phyloP scores from a whole-genome alignment of 768 basidiomycete species.

The Phaffia tasmanica region DNA sequence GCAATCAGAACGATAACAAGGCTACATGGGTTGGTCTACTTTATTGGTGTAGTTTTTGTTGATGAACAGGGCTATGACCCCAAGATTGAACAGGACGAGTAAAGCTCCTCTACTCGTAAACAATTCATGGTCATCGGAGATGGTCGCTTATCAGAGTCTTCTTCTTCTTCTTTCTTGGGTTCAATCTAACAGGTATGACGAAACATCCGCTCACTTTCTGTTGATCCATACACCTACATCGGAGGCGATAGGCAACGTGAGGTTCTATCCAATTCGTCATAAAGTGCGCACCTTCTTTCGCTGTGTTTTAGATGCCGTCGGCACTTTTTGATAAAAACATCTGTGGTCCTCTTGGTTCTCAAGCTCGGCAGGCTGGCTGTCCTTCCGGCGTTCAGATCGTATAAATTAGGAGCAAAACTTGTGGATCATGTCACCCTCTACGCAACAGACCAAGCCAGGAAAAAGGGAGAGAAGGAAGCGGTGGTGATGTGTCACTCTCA shows the following conservation, averaged over 20 bases:
- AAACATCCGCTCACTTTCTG: conserved; percentile 36
- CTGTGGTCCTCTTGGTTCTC: conserved; percentile 37
- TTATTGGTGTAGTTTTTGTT: conserved; percentile 45
- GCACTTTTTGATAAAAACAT: background rate
- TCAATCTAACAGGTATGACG: conserved; percentile 59
- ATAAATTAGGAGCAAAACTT: conserved; percentile 56
- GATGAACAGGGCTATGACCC: conserved; percentile 60
- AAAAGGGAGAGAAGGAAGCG: conserved; percentile 11
- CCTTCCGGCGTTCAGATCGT: conserved; percentile 53
- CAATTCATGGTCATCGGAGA: background rate
- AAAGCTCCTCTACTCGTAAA: conserved; percentile 31
- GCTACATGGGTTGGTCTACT: background rate
- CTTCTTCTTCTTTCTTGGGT: conserved; percentile 9
- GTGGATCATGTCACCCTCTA: conserved; percentile 54
- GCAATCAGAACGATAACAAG: conserved; percentile 5
- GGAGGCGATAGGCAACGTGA: conserved; percentile 9
- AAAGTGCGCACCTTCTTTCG: conserved; percentile 8
- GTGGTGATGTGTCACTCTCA: conserved; percentile 18
- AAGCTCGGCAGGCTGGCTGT: conserved; percentile 51
- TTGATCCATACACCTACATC: conserved; percentile 32
- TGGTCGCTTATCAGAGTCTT: background rate
- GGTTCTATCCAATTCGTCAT: conserved; percentile 8
- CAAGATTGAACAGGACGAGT: conserved; percentile 68
- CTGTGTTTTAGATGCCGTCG: background rate
- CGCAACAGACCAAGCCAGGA: conserved; percentile 43